These are phyloP conservation scores for Ophidiomyces ophidiicola DNA, from an alignment of 2,329 filamentous ascomycete genomes.

Conservation along the genomic window DNA sequence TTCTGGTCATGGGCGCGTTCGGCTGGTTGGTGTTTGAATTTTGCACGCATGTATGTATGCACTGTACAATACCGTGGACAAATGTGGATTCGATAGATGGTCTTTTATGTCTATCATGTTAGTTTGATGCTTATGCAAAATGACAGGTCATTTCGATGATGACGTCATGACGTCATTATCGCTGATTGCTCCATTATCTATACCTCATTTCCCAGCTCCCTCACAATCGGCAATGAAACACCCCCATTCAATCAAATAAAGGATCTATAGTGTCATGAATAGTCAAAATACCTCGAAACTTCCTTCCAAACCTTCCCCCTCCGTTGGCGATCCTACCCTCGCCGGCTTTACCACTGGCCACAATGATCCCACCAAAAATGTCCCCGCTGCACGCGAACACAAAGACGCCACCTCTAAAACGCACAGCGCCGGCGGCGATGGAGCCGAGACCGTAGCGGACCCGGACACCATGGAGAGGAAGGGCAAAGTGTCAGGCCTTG, in stretches of 20 bases:
- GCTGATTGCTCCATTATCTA: too few relatives aligned
- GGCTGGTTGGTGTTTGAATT: not conserved
- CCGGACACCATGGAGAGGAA: not conserved
- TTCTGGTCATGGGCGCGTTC: too few relatives aligned
- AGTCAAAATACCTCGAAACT: conserved; percentile 4
- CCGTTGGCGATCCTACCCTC: conserved; percentile 1
- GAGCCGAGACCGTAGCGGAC: not conserved
- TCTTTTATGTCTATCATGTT: too few relatives aligned
- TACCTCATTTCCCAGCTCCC: too few relatives aligned
- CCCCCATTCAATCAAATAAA: too few relatives aligned
- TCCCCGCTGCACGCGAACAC: not conserved
- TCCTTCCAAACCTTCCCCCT: conserved; percentile 5
- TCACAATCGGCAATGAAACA: too few relatives aligned
- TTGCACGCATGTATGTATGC: conserved; percentile 2
- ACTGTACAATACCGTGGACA: conserved; percentile 1
- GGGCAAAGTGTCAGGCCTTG: conserved; percentile 1
- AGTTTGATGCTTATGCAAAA: too few relatives aligned
- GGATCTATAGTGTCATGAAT: too few relatives aligned
- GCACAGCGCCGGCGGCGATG: conserved; percentile 1
- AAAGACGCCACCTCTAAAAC: not conserved
- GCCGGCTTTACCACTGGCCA: conserved; percentile 6
- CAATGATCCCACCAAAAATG: conserved; percentile 3
- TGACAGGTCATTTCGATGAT: too few relatives aligned
- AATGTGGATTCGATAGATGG: not conserved
- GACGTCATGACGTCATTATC: too few relatives aligned